These are phyloP conservation scores for Gossypium turneri DNA, from an alignment of 345 rosid genomes.

Conservation along the genomic window DNA sequence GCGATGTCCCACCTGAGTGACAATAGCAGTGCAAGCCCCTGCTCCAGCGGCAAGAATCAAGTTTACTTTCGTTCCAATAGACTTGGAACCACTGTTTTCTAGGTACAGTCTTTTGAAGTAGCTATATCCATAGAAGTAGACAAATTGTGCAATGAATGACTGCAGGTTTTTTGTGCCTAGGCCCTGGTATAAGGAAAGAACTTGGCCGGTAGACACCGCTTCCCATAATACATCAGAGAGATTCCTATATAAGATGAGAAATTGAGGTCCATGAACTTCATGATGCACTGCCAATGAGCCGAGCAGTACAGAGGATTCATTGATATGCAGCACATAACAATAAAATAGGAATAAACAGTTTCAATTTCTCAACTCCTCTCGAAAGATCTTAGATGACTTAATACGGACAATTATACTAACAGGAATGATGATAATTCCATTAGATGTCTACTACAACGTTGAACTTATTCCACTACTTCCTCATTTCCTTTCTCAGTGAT, in stretches of 20 bases:
- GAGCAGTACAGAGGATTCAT: background rate
- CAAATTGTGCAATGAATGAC: conserved; percentile 77
- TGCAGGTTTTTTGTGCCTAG: conserved; percentile 89
- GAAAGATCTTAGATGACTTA: background rate
- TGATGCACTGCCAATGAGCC: background rate
- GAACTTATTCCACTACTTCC: background rate
- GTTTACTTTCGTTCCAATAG: conserved; percentile 67
- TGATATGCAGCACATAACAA: background rate
- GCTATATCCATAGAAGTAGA: conserved; percentile 91
- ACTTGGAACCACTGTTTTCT: conserved; percentile 60
- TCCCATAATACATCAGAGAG: conserved; percentile 92
- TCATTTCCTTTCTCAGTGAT: background rate
- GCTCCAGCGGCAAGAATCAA: conserved; percentile 77
- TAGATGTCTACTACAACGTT: background rate
- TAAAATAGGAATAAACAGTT: background rate
- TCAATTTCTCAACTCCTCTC: too few relatives aligned
- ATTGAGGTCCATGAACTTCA: conserved; percentile 6
- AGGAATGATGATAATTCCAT: background rate
- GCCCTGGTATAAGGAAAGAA: conserved; percentile 87
- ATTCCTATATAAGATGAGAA: conserved; percentile 42
- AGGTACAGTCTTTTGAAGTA: conserved; percentile 65
- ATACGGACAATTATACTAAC: background rate
- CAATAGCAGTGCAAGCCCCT: conserved; percentile 75
- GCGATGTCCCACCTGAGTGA: conserved; percentile 50
- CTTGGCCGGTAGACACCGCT: conserved; percentile 65